phyloP scores from a whole-genome alignment of 139 green algal genomes.

The Closterium sp. region DNA sequence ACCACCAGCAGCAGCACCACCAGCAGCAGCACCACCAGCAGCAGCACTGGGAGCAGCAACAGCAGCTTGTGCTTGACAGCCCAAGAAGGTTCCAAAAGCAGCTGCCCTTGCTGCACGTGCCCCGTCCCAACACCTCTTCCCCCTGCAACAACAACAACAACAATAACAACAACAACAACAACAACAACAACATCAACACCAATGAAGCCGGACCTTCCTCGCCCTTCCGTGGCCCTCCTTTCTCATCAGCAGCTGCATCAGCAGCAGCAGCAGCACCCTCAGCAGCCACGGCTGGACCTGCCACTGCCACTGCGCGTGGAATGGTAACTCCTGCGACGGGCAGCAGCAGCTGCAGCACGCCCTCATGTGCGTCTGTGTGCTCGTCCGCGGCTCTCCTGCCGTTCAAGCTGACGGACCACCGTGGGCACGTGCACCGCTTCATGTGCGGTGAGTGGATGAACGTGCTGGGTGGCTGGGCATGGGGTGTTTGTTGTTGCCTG shows the following conservation, averaged over 20 bases:
- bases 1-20: not conserved
- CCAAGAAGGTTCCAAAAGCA: not conserved
- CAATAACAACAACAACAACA: not conserved
- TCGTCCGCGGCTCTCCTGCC: not conserved
- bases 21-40: not conserved
- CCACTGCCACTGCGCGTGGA: not conserved
- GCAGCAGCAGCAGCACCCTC: not conserved
- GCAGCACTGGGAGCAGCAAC: not conserved
- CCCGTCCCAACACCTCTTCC: not conserved
- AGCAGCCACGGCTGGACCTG: not conserved
- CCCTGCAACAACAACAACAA: not conserved
- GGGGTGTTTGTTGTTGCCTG: too few relatives aligned
- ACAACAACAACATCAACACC: not conserved
- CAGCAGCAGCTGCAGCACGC: not conserved
- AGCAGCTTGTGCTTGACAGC: not conserved
- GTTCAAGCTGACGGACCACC: not conserved
- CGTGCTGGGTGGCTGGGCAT: too few relatives aligned
- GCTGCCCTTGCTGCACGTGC: not conserved
- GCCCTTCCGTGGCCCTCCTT: not conserved
- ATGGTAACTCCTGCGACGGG: too few relatives aligned
- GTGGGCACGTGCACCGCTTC: not conserved
- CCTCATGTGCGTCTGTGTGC: not conserved
- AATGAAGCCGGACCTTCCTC: not conserved
- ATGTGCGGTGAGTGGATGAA: not conserved
- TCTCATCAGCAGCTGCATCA: not conserved